These are phyloP conservation scores for Biscogniauxia mediterranea DNA, from an alignment of 2,329 filamentous ascomycete genomes.

Conservation along the genomic window DNA sequence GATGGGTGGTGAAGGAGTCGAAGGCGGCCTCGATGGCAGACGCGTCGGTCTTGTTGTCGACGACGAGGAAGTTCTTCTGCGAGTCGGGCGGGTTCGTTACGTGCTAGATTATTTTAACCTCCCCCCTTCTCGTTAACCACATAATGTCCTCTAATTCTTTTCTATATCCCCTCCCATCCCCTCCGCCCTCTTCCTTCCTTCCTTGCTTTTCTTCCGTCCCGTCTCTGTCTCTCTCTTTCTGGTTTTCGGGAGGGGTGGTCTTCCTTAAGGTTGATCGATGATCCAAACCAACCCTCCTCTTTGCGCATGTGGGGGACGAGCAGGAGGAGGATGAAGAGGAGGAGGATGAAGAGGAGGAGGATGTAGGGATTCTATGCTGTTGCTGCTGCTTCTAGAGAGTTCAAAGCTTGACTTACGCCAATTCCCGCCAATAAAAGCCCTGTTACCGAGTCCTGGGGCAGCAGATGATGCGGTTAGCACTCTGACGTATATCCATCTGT, in stretches of 20 bases:
- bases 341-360: too few species aligned
- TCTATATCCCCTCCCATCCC: not conserved
- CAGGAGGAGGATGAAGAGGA: not conserved
- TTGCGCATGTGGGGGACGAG: not conserved
- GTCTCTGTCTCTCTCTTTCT: too few species aligned
- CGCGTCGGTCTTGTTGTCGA: slow-evolving; percentile 90
- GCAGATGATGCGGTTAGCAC: not conserved
- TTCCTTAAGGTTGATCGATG: too few species aligned
- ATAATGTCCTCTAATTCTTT: not conserved
- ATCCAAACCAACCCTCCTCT: too few species aligned
- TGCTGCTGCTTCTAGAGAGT: not conserved
- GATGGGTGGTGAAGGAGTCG: slow-evolving; percentile 79
- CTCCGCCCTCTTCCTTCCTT: too few species aligned
- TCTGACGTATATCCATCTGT: not conserved
- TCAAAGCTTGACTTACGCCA: slow-evolving; percentile 57
- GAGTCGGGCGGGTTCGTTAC: slow-evolving; percentile 84
- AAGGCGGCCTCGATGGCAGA: slow-evolving; percentile 87
- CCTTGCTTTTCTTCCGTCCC: too few species aligned
- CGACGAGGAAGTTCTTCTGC: slow-evolving; percentile 97
- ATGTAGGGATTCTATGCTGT: too few species aligned
- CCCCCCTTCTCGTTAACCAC: not conserved
- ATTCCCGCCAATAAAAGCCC: slow-evolving; percentile 93
- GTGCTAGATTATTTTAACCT: slow-evolving; percentile 64
- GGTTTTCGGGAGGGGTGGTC: too few species aligned
- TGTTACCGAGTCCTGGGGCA: slow-evolving; percentile 82